Conservation (phyloP, 2,329 filamentous ascomycete genomes). For the Aspergillus persii region DNA sequence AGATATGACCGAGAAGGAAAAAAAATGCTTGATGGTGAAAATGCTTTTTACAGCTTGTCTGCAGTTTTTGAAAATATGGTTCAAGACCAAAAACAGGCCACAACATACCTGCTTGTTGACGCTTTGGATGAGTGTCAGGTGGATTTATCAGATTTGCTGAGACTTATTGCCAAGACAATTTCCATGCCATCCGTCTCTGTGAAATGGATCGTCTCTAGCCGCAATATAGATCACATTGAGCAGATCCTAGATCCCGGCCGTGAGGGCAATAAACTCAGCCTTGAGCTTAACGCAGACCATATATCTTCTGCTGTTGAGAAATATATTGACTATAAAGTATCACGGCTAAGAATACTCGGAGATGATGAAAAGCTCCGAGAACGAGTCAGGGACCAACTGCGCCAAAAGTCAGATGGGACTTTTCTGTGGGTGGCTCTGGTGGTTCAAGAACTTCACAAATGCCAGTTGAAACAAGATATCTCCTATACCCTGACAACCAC, state of each 20-base stretch:
- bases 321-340: constrained; percentile 4
- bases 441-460: constrained; percentile 2
- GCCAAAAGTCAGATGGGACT: constrained; percentile 1
- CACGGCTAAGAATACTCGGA: background rate
- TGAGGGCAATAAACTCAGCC: background rate
- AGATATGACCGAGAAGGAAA: background rate
- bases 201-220: constrained; percentile 7
- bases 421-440: constrained; percentile 9
- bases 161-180: background rate
- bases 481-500: background rate
- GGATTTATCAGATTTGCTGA: background rate
- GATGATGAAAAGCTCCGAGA: background rate
- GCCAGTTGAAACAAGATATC: background rate
- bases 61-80: constrained; percentile 1
- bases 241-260: background rate
- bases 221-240: constrained; percentile 2
- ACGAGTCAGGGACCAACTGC: background rate
- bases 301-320: background rate
- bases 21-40: background rate
- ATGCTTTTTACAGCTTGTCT: background rate
- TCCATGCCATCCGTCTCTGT: background rate
- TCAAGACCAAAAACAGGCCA: background rate
- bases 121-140: constrained; percentile 5
- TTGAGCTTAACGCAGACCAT: constrained; percentile 2
- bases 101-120: background rate